phyloP scores from a whole-genome alignment of 768 basidiomycete genomes.

The Leccinum arenicola region DNA sequence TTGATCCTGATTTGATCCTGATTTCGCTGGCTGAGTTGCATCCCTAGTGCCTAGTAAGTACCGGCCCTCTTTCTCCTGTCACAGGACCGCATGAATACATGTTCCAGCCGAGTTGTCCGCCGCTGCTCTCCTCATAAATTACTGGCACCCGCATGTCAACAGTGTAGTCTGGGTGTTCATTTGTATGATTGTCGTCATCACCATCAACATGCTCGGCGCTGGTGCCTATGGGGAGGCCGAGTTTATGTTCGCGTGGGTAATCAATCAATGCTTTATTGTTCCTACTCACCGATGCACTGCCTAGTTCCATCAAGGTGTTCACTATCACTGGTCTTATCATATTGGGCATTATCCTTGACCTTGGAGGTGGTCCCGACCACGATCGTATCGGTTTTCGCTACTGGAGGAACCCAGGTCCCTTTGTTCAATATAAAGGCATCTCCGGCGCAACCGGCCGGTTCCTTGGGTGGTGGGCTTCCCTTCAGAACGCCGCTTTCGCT shows the following conservation, averaged over 20 bases:
- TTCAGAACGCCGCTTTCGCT: background rate
- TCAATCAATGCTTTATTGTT: background rate
- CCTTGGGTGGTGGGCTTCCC: background rate
- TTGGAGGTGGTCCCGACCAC: background rate
- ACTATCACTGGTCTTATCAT: background rate
- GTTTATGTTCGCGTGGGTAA: background rate
- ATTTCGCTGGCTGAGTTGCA: background rate
- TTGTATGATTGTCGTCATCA: background rate
- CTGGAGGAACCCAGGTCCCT: background rate
- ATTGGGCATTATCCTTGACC: background rate
- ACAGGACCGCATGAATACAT: background rate
- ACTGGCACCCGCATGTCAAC: background rate
- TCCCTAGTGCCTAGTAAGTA: background rate
- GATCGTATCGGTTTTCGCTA: background rate
- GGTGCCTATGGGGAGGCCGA: background rate
- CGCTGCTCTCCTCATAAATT: background rate
- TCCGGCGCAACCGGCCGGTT: background rate
- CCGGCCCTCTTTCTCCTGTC: background rate
- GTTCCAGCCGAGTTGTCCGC: background rate
- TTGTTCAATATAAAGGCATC: background rate
- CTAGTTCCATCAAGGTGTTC: background rate
- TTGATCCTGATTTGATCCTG: background rate
- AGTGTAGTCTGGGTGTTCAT: background rate
- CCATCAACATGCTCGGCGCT: background rate
- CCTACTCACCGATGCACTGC: background rate